These are phyloP conservation scores for Iberis pinnata DNA, from an alignment of 345 rosid genomes.

Conservation along the genomic window DNA sequence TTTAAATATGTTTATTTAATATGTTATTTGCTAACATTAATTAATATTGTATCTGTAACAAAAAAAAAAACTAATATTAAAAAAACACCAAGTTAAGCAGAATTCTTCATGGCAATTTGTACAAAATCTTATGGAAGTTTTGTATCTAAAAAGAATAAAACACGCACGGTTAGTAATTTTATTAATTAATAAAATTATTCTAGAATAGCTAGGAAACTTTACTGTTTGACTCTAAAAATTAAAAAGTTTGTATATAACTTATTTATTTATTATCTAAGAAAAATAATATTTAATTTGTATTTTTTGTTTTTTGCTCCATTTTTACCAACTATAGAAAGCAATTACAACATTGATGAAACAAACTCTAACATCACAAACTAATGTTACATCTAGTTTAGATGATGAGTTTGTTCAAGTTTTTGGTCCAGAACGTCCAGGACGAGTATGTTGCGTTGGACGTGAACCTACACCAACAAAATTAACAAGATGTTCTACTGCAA, in stretches of 20 bases:
- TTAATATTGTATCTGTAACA: not conserved
- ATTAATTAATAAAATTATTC: no score
- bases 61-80: not conserved
- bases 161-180: not conserved
- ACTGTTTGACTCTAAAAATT: no score
- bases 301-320: no score
- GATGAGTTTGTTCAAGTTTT: conserved; percentile 16
- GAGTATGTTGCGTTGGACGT: not conserved
- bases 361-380: not conserved
- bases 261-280: no score
- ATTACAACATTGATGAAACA: not conserved
- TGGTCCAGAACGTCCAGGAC: not conserved
- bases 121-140: not conserved
- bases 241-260: no score
- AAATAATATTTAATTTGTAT: no score
- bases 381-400: not conserved
- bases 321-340: no score
- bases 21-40: no score
- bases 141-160: not conserved
- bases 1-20: no score
- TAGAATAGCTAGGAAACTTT: no score
- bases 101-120: not conserved
- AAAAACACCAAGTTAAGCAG: not conserved
- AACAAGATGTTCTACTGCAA: not conserved
- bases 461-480: conserved; percentile 2